These are phyloP conservation scores for Coccomyxa subellipsoidea DNA, from an alignment of 163 green algal genomes.

Conservation along the genomic window DNA sequence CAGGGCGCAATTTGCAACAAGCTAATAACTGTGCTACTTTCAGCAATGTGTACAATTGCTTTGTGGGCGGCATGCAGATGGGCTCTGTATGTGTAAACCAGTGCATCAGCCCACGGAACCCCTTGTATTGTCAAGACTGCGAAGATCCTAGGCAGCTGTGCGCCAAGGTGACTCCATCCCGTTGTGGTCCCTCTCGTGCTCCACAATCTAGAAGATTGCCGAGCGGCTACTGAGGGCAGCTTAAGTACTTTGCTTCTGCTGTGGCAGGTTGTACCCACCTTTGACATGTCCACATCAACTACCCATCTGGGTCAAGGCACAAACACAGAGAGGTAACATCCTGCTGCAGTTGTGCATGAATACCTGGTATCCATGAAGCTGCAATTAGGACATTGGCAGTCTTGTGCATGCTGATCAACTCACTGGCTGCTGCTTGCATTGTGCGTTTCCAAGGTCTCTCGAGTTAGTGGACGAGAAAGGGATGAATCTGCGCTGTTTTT, in stretches of 20 bases:
- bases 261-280: background rate
- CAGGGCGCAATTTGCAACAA: background rate
- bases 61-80: constrained; percentile 6
- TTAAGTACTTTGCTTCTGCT: background rate
- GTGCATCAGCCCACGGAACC: constrained; percentile 4
- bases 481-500: too few species aligned
- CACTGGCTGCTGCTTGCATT: too few species aligned
- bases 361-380: background rate
- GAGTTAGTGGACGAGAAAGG: too few species aligned
- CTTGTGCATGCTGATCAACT: too few species aligned
- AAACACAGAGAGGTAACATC: background rate
- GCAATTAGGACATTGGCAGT: too few species aligned
- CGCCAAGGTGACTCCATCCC: background rate
- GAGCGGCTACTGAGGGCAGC: background rate
- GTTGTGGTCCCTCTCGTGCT: background rate
- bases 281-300: background rate
- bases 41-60: constrained; percentile 1
- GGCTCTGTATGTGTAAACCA: background rate
- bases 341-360: background rate
- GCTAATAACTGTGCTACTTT: background rate
- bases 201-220: background rate
- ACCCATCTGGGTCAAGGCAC: background rate
- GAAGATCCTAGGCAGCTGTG: background rate
- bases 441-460: too few species aligned
- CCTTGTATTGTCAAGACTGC: constrained; percentile 1